Percentiles rank a stretch among this genome's conserved stretches.
Evolutionary conservation across 371 early-diverging fungal species (phyloP).

Genomic region (Syncephalis plumigaleata): DNA sequence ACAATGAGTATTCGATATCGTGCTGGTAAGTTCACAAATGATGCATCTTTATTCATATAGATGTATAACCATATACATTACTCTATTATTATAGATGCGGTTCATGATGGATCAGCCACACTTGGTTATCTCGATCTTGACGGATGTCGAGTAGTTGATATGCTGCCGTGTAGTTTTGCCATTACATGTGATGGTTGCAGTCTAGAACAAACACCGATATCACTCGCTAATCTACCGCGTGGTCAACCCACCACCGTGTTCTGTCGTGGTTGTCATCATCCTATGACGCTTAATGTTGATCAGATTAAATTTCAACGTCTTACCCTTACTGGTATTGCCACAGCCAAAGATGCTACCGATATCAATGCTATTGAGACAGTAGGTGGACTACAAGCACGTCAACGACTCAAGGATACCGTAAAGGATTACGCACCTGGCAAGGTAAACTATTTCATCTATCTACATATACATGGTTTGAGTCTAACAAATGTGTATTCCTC

Average conservation of each 20-base stretch:
- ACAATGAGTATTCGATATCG: no score
- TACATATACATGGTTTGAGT: no score
- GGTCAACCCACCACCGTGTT: background rate
- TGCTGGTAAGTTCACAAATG: no score
- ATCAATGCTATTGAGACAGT: slow-evolving; percentile 7
- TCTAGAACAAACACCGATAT: background rate
- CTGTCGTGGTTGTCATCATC: background rate
- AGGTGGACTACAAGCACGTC: slow-evolving; percentile 6
- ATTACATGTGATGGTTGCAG: slow-evolving; percentile 36
- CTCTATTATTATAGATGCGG: no score
- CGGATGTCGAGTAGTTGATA: slow-evolving; percentile 41
- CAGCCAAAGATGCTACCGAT: slow-evolving; percentile 8
- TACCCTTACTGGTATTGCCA: slow-evolving; percentile 15
- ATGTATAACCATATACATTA: no score
- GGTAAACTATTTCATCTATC: slow-evolving; percentile 10
- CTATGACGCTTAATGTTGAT: slow-evolving; percentile 3
- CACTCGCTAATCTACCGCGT: slow-evolving; percentile 4
- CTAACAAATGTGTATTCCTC: no score
- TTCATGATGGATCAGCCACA: slow-evolving; percentile 28
- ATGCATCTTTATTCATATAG: no score
- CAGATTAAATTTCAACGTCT: slow-evolving; percentile 11
- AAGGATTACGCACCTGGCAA: background rate
- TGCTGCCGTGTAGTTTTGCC: slow-evolving; percentile 39
- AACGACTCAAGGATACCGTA: slow-evolving; percentile 6
- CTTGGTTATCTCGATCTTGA: slow-evolving; percentile 59